Evolutionary conservation across 2,329 filamentous ascomycete species (phyloP).

Genomic region (Fusarium transvaalense): DNA sequence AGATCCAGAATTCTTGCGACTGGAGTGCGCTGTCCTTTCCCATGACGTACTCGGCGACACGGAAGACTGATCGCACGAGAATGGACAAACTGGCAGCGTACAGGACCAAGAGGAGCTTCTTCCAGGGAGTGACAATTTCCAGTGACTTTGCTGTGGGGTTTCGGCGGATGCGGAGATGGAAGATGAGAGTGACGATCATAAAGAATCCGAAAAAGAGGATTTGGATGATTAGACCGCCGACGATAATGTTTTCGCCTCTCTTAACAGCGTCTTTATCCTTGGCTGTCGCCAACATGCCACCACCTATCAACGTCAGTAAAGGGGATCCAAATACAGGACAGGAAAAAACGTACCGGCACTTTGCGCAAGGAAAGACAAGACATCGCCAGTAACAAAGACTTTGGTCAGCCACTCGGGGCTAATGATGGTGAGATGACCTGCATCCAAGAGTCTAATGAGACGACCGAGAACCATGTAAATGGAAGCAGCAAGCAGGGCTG

Average conservation of each 20-base stretch:
- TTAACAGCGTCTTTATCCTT: slow-evolving; percentile 47
- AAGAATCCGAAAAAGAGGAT: slow-evolving; percentile 68
- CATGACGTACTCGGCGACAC: slow-evolving; percentile 58
- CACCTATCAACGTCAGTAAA: slow-evolving; percentile 30
- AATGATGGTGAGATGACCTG: slow-evolving; percentile 57
- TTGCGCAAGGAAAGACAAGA: slow-evolving; percentile 59
- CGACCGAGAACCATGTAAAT: slow-evolving; percentile 63
- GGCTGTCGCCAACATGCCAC: slow-evolving; percentile 45
- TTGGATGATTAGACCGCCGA: slow-evolving; percentile 67
- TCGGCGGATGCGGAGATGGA: slow-evolving; percentile 55
- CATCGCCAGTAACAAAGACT: slow-evolving; percentile 64
- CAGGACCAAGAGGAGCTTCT: slow-evolving; percentile 47
- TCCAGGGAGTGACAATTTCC: slow-evolving; percentile 49
- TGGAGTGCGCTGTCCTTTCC: slow-evolving; percentile 53
- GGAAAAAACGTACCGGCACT: slow-evolving; percentile 41
- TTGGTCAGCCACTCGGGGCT: slow-evolving; percentile 61
- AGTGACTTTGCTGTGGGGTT: slow-evolving; percentile 34
- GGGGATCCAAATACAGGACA: neutral
- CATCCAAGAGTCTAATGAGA: slow-evolving; percentile 55
- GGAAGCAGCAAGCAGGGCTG: slow-evolving; percentile 59
- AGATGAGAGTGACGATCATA: slow-evolving; percentile 60
- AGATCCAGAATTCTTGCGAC: slow-evolving; percentile 53
- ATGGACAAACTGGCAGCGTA: slow-evolving; percentile 53
- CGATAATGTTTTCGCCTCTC: slow-evolving; percentile 61
- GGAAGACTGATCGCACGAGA: slow-evolving; percentile 57